phyloP scores from a whole-genome alignment of 78 protist genomes.

The Emiliania huxleyi region DNA sequence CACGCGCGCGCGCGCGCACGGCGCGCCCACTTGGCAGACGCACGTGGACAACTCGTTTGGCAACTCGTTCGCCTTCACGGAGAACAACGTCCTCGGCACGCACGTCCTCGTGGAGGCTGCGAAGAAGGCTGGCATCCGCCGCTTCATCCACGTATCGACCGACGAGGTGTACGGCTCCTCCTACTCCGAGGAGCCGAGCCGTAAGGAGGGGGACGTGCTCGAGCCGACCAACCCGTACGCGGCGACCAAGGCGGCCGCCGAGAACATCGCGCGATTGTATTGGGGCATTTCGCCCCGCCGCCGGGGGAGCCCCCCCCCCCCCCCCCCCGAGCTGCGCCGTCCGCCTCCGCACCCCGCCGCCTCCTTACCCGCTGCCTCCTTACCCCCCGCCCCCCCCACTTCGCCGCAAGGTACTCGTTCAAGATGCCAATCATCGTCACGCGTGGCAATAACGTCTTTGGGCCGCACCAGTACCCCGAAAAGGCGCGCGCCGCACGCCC shows the following conservation, averaged over 20 bases:
- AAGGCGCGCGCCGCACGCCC: slow-evolving; percentile 6
- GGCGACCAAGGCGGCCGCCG: slow-evolving; percentile 94
- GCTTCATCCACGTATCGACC: slow-evolving; percentile 91
- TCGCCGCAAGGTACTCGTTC: no score
- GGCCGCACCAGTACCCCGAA: slow-evolving; percentile 91
- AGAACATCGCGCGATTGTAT: slow-evolving; percentile 59
- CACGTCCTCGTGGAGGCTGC: slow-evolving; percentile 86
- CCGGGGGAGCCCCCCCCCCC: no score
- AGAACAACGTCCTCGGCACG: slow-evolving; percentile 89
- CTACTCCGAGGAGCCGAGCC: background rate
- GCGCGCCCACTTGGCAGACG: no score
- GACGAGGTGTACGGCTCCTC: slow-evolving; percentile 95
- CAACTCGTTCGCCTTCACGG: slow-evolving; percentile 77
- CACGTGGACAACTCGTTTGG: slow-evolving; percentile 87
- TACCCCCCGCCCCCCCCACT: no score
- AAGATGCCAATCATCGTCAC: slow-evolving; percentile 72
- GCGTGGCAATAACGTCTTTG: slow-evolving; percentile 93
- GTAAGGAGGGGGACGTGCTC: slow-evolving; percentile 23
- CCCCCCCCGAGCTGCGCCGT: no score
- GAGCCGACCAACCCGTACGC: slow-evolving; percentile 95
- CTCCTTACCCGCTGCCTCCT: no score
- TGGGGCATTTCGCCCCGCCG: no score
- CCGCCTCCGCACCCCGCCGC: no score
- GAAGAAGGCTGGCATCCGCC: slow-evolving; percentile 46
- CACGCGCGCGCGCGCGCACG: no score